Percentiles rank a stretch among this genome's conserved stretches.
Conservation (phyloP, 495 filamentous ascomycete species). For the Niebla homalea region DNA sequence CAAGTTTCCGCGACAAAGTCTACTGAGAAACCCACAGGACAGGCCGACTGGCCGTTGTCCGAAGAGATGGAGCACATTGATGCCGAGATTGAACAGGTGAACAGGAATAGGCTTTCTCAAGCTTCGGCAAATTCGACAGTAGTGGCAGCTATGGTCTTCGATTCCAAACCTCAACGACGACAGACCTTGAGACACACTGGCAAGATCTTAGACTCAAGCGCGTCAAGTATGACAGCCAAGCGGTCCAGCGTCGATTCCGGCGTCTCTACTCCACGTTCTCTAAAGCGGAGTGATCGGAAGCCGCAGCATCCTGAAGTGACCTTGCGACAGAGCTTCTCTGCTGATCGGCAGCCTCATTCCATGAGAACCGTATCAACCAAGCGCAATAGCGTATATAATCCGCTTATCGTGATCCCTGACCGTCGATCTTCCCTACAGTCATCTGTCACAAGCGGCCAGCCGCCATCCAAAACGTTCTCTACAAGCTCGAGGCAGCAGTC, state of each 20-base stretch:
- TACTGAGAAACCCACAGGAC: slow-evolving; percentile 27
- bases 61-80: slow-evolving; percentile 19
- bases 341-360: slow-evolving; percentile 42
- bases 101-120: slow-evolving; percentile 40
- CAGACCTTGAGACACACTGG: slow-evolving; percentile 56
- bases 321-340: slow-evolving; percentile 43
- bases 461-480: slow-evolving; percentile 27
- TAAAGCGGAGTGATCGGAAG: slow-evolving; percentile 36
- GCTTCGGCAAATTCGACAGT: slow-evolving; percentile 55
- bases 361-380: slow-evolving; percentile 35
- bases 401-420: slow-evolving; percentile 60
- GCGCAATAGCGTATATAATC: slow-evolving; percentile 47
- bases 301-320: slow-evolving; percentile 33
- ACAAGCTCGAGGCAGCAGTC: slow-evolving; percentile 15
- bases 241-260: slow-evolving; percentile 31
- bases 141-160: slow-evolving; percentile 58
- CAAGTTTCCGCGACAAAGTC: slow-evolving; percentile 19
- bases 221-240: slow-evolving; percentile 34
- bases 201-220: slow-evolving; percentile 48
- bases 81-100: slow-evolving; percentile 5
- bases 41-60: slow-evolving; percentile 32
- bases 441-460: slow-evolving; percentile 25
- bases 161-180: slow-evolving; percentile 38
- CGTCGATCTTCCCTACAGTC: slow-evolving; percentile 51
- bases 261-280: slow-evolving; percentile 27